Conservation (phyloP, 176 grass and related monocot species). For the Thalia dealbata region DNA sequence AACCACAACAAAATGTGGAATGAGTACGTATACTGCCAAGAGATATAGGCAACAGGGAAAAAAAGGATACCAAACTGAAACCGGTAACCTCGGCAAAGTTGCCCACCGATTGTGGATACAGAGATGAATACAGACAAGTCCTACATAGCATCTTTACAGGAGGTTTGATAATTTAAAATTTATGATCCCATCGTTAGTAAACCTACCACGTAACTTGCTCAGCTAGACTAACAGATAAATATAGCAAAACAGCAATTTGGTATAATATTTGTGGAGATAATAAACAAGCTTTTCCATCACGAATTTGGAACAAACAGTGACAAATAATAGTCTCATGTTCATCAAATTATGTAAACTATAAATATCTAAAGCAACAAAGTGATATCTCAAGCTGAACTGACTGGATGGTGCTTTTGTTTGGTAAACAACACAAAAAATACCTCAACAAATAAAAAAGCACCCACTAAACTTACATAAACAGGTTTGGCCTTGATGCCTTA, state of each 20-base stretch:
- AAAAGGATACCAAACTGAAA: conserved; percentile 45
- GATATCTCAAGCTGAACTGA: neutral
- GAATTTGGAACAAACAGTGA: no score
- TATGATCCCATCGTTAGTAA: no score
- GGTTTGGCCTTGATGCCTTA: conserved; percentile 80
- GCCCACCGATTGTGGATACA: neutral
- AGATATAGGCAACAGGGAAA: conserved; percentile 72
- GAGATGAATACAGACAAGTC: no score
- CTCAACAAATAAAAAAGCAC: neutral
- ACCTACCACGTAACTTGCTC: no score
- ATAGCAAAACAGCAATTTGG: no score
- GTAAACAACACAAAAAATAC: neutral
- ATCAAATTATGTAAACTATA: neutral
- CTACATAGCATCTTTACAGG: no score
- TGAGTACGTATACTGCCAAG: conserved; percentile 1
- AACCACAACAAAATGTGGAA: conserved; percentile 16
- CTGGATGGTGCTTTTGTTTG: no score
- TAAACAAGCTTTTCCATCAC: no score
- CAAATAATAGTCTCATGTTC: no score
- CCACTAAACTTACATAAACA: conserved; percentile 48
- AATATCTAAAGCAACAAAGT: neutral
- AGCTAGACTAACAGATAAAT: no score
- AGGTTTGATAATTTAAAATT: no score
- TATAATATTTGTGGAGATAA: no score
- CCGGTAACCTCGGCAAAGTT: conserved; percentile 69